A percentile compares a stretch with the other conserved stretches of the same genome.
Conservation (phyloP, 2,329 filamentous ascomycete genomes). For the Calonectria crousiana region DNA sequence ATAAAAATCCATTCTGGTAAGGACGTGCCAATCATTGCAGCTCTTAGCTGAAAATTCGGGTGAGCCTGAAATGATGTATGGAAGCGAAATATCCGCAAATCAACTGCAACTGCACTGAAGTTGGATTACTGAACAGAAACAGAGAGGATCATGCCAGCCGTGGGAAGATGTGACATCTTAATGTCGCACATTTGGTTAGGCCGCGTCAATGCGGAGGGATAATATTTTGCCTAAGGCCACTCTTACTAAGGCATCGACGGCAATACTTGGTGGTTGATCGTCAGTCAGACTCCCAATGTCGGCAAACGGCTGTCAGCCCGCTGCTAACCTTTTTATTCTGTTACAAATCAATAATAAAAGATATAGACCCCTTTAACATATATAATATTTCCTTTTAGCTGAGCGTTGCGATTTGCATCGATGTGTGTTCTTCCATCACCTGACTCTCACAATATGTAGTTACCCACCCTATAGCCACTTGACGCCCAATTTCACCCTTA, state of each 20-base stretch:
- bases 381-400: background rate
- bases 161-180: background rate
- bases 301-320: background rate
- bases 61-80: constrained; percentile 2
- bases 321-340: background rate
- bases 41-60: background rate
- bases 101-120: background rate
- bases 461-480: background rate
- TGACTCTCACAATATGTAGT: background rate
- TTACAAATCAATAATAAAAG: background rate
- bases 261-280: background rate
- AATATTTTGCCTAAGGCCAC: background rate
- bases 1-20: constrained; percentile 57
- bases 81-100: background rate
- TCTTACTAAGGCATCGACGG: background rate
- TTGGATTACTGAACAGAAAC: background rate
- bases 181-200: background rate
- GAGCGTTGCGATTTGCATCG: background rate
- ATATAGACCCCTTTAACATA: background rate
- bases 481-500: background rate
- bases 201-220: background rate
- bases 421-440: background rate
- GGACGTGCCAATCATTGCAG: constrained; percentile 53
- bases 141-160: background rate
- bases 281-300: background rate